Evolutionary conservation across 164 flowering plant genomes (phyloP), one percentile per base, ranked within the genome.

Genomic region (Magnolia officinalis): DNA sequence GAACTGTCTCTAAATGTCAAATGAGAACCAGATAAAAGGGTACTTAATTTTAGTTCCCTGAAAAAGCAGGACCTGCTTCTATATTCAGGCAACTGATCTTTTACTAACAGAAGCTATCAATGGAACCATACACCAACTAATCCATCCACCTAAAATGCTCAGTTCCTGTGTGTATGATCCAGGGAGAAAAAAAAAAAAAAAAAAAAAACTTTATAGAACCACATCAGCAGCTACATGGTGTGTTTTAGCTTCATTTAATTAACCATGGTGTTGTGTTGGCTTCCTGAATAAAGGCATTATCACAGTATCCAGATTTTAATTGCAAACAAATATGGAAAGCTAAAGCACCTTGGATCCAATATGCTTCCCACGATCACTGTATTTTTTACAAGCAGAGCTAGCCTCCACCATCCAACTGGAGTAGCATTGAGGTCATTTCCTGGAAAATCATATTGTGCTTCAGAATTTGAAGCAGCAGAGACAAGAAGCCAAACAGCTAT

Each of bases 401-500:
- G 88, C 82, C 88, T 87, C 99, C 99, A 96, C 31, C 79, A 78
- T 76, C 85, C 83, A 74, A 51, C 74, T 50, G 84, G 78, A 76
- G 77, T 75, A 26, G 26, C 75, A 50, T 81, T 67, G 72, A 26
- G 69, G 71, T 80, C 81, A 18, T 78, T 79, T 74, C 80, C 61
- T 79, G 71, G 74, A 77, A 75, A 61, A 50, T 77, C 45, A 52
- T 73, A 58, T 70, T 75, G 82, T 73, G 50, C 77, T 66, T 86
- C 83, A 50, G 83, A 77, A 74, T 85, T 84, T 50, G 89, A 77
- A 71, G 24, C 72, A 68, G 87, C 85, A 69, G 87, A 89, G 58
- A 89, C 86, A 75, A 95, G 89, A 83, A 95, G 86, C 96, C 96
- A 92, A 71, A 93, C 71, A 26, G 88, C 92, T 69, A 84, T 55